Evolutionary conservation across 1,284 basidiomycete species (phyloP), one percentile per base, ranked within the genome.

Genomic region (Tylopilus sp.): DNA sequence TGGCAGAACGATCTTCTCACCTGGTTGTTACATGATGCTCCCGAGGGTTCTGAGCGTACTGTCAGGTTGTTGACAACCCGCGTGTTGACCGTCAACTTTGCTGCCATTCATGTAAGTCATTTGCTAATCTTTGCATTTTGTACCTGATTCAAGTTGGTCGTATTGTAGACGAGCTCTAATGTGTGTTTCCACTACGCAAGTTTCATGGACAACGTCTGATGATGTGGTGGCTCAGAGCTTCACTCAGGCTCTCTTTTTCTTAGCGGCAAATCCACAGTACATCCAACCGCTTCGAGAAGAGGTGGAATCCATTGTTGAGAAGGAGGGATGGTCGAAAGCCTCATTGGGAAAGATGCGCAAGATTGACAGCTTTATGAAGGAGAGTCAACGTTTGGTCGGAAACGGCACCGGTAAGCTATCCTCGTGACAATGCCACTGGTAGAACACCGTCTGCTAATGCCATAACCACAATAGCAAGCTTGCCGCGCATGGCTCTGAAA

Each of bases 321-420:
- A 74, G 32, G 77, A 84, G 4, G 86, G 84, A 6, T 85, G 84
- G 84, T 78, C 83, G 2, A 85, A 83, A 65, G 69, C 58, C 0
- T 76, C 80, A 3, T 58, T 87, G 29, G 73, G 66, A 53, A 81
- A 80, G 61, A 82, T 86, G 82, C 67, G 69, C 41, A 83, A 81
- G 67, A 53, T 84, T 6, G 85, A 87, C 68, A 87, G 85, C 67
- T 84, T 87, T 69, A 29, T 87, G 38, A 79, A 75, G 51, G 86
- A 87, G 67, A 75, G 77, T 1, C 77, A 80, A 62, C 78, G 86
- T 5, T 33, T 80, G 15, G 72, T 78, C 38, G 77, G 79, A 0
- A 32, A 80, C 9, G 63, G 61, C 32, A 19, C 41, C 51, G 13
- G 38, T 52, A 19, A 13, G 36, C 22, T n/a, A 10, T 12, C 19